A percentile compares a stretch with the other conserved stretches of the same genome.
Conservation (phyloP, 164 flowering plant species). For the Kalanchoe fedtschenkoi region DNA sequence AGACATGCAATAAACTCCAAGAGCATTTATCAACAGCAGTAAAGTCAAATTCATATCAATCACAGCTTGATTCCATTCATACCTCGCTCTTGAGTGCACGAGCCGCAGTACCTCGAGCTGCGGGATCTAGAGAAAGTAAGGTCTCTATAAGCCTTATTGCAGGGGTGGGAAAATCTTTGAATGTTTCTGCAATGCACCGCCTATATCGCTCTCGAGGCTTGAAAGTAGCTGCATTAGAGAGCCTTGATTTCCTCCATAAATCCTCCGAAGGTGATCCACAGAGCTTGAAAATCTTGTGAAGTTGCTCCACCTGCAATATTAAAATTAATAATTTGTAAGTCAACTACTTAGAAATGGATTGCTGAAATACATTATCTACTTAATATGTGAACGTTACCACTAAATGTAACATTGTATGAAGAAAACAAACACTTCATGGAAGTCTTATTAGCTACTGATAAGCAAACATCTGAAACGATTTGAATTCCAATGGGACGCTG, state of each 20-base stretch:
- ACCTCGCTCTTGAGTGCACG: constrained; percentile 82
- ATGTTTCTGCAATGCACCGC: constrained; percentile 74
- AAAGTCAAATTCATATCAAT: too few species aligned
- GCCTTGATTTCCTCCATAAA: constrained; percentile 82
- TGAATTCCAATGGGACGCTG: not conserved
- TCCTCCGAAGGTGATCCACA: constrained; percentile 98
- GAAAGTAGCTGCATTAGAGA: constrained; percentile 90
- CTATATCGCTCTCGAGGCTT: constrained; percentile 88
- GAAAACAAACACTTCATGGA: too few species aligned
- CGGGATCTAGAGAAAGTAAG: constrained; percentile 80
- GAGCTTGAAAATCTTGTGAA: constrained; percentile 94
- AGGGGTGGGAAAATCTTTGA: constrained; percentile 76
- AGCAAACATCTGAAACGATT: too few species aligned
- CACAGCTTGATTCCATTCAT: constrained; percentile 4
- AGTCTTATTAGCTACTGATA: too few species aligned
- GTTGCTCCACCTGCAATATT: constrained; percentile 69
- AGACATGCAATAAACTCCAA: too few species aligned
- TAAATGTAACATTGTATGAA: too few species aligned
- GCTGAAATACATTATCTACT: not conserved
- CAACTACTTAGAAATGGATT: not conserved
- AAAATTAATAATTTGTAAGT: not conserved
- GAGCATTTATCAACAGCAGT: too few species aligned
- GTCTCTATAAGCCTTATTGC: constrained; percentile 70
- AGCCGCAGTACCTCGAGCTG: constrained; percentile 80
- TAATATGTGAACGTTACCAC: not conserved